Evolutionary conservation across 2,329 filamentous ascomycete species (phyloP).

Genomic region (Pseudocercospora crystallina): DNA sequence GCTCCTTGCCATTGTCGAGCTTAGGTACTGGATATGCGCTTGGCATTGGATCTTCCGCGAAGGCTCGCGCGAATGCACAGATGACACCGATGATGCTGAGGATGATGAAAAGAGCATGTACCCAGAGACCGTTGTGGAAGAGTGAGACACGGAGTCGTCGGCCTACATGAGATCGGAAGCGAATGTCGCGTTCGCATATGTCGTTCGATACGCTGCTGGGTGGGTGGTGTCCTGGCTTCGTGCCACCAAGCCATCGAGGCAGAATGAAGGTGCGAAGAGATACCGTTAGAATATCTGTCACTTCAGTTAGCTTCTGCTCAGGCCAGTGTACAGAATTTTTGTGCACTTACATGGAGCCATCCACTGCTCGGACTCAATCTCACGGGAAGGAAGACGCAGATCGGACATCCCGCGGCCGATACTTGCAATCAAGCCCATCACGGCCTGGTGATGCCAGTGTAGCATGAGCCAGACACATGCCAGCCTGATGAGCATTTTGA

Average conservation of each 20-base stretch:
- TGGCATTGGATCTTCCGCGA: background rate
- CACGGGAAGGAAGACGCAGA: constrained; percentile 9
- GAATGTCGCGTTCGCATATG: constrained; percentile 33
- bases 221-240: constrained; percentile 59
- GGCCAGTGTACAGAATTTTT: too few relatives aligned
- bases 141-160: constrained; percentile 4
- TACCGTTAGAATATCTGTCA: background rate
- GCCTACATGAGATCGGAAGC: background rate
- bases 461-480: constrained; percentile 10
- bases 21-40: background rate
- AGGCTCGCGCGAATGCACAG: background rate
- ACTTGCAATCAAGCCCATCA: constrained; percentile 10
- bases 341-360: constrained; percentile 8
- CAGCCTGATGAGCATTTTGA: constrained; percentile 13
- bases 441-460: constrained; percentile 17
- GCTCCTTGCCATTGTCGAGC: background rate
- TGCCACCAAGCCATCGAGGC: constrained; percentile 51
- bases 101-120: constrained; percentile 14
- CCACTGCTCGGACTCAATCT: constrained; percentile 12
- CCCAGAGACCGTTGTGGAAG: constrained; percentile 8
- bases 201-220: constrained; percentile 58
- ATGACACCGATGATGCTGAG: background rate
- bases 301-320: too few relatives aligned
- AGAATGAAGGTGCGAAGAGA: constrained; percentile 1
- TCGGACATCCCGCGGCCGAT: constrained; percentile 8